Percentiles rank a stretch among this genome's conserved stretches.
Evolutionary conservation across 345 rosid genomes (phyloP).

Genomic region (Euphorbia peplus): DNA sequence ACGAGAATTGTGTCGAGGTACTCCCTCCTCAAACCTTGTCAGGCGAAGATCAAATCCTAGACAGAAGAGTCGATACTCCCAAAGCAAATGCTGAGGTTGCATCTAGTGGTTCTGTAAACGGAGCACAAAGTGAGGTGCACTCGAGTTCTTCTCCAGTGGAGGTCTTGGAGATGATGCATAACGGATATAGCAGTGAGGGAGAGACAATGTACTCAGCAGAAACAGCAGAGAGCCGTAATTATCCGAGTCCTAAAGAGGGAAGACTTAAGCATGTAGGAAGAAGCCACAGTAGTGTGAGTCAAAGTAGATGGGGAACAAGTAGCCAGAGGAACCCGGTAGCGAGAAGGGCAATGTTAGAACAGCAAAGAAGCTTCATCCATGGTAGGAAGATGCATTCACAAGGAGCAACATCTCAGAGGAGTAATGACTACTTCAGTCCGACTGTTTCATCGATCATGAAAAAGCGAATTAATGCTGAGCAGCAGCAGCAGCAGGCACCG

Average conservation of each 20-base stretch:
- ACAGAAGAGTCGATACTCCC: slow-evolving; percentile 17
- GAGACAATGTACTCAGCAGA: slow-evolving; percentile 99
- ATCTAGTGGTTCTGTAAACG: slow-evolving; percentile 67
- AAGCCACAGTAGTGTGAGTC: slow-evolving; percentile 85
- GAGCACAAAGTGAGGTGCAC: slow-evolving; percentile 56
- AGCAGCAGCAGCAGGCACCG: slow-evolving; percentile 12
- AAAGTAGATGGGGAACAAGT: slow-evolving; percentile 63
- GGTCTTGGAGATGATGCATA: slow-evolving; percentile 39
- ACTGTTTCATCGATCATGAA: slow-evolving; percentile 92
- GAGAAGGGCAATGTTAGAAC: slow-evolving; percentile 55
- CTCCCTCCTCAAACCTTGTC: slow-evolving; percentile 17
- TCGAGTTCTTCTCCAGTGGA: slow-evolving; percentile 52
- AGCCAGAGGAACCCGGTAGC: slow-evolving; percentile 46
- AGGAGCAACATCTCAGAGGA: slow-evolving; percentile 83
- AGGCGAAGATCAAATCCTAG: slow-evolving; percentile 28
- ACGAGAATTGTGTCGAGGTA: slow-evolving; percentile 36
- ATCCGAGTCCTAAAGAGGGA: slow-evolving; percentile 69
- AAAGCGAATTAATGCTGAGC: slow-evolving; percentile 58
- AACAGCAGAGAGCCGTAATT: slow-evolving; percentile 95
- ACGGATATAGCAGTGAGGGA: slow-evolving; percentile 68
- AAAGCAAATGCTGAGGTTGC: slow-evolving; percentile 46
- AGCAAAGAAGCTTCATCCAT: slow-evolving; percentile 72
- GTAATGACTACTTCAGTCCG: slow-evolving; percentile 86
- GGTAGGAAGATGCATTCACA: slow-evolving; percentile 71
- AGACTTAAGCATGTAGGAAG: slow-evolving; percentile 68